Base-by-base conservation (phyloP, 306 rosid genomes). In the Pterocarpus santalinus region DNA sequence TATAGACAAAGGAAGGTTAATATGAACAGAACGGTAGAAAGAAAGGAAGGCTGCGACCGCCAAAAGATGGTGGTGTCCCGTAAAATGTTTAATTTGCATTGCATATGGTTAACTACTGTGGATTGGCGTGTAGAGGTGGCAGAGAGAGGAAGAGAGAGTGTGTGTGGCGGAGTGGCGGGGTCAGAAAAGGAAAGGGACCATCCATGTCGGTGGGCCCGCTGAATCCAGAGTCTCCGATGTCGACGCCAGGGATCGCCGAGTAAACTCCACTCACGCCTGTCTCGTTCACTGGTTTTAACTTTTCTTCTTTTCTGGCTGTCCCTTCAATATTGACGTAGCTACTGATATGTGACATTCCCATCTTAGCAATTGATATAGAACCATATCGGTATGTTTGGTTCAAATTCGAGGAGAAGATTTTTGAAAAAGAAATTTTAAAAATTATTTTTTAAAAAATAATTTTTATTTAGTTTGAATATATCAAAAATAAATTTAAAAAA, bases 261-360 rank as follows among this genome's bases (percentile, higher is more conserved):
- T 84, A 77, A 74, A 79, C 87, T 60, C 81, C 81, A 65, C 81
- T 80, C 38, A 36, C 61, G 43, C 58, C 61, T 81, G 55, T 83
- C 71, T 6, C 51, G 0, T 10, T 72, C 79, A 28, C 73, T 67
- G 3, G 14, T 60, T 43, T 43, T 22, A 38, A 57, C 51, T 70
- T 49, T 69, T 11, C 36, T 5, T 35, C 2, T 13, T 2, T 65
- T 36, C 17, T 64, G 13, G 10, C 35, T 35, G 41, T 14, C 36
- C 22, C 35, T 33, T 28, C 1, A 39, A 39, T 39, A 39, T 39
- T 39, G 43, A 39, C 7, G 43, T 39, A 1, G 7, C 4, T 39
- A 39, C 44, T 39, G 7, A 4, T 39, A 39, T 39, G 44, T 2
- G 7, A 39, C 44, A 39, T 39, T 39, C 44, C 7, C 7, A 39